A percentile compares a stretch with the other conserved stretches of the same genome.
Conservation (phyloP, 2,329 filamentous ascomycete species). For the Fusarium multiceps region DNA sequence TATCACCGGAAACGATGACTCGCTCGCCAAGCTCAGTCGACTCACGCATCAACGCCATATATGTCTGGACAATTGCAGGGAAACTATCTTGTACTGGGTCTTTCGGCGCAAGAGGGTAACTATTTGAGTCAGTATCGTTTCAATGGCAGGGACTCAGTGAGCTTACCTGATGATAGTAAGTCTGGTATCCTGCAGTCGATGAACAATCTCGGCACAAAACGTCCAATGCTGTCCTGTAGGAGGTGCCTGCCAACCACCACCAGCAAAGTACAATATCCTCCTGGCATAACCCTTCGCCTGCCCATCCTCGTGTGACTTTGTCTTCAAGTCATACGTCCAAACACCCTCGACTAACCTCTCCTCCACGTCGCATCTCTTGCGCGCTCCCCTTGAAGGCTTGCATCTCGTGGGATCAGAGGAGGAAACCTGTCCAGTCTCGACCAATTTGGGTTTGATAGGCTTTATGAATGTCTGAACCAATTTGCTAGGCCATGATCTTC, state of each 20-base stretch:
- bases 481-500: conserved; percentile 19
- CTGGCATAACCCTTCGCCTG: not conserved
- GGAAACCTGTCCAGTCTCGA: conserved; percentile 4
- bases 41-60: conserved; percentile 54
- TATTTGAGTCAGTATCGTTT: rapidly evolving
- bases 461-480: conserved; percentile 26
- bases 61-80: conserved; percentile 59
- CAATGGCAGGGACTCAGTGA: rapidly evolving
- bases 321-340: conserved; percentile 44
- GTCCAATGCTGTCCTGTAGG: conserved; percentile 64
- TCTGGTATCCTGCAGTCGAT: conserved; percentile 53
- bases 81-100: conserved; percentile 61
- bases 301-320: conserved; percentile 30
- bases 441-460: conserved; percentile 26
- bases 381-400: conserved; percentile 9
- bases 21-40: conserved; percentile 52
- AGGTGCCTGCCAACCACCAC: conserved; percentile 66
- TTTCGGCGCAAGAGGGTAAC: conserved; percentile 65
- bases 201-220: conserved; percentile 58
- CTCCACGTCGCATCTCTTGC: conserved; percentile 32
- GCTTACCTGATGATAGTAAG: conserved; percentile 45
- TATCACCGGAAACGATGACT: conserved; percentile 65
- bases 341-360: conserved; percentile 39
- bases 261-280: conserved; percentile 64
- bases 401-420: conserved; percentile 28